Evolutionary conservation across 2,329 filamentous ascomycete species (phyloP).

Genomic region (Venturia aucupariae): DNA sequence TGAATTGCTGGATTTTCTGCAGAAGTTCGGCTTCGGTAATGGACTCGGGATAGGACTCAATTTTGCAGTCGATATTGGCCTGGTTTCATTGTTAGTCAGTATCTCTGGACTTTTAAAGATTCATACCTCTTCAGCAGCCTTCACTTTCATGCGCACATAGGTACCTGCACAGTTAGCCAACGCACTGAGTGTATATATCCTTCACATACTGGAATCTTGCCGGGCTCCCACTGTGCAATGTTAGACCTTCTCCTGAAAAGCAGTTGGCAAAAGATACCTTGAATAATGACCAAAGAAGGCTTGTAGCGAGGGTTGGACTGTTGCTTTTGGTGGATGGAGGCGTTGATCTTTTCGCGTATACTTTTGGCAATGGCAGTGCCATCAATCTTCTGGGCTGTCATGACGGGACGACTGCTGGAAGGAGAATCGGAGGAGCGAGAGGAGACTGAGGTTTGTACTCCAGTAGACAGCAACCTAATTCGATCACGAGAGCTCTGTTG

Average conservation of each 20-base stretch:
- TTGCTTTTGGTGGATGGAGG: slow-evolving; percentile 74
- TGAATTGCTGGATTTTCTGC: slow-evolving; percentile 69
- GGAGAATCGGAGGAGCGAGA: neutral
- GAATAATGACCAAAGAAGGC: slow-evolving; percentile 87
- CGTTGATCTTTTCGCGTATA: slow-evolving; percentile 74
- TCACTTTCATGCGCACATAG: slow-evolving; percentile 99
- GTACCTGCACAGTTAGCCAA: slow-evolving; percentile 49
- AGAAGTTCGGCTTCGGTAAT: slow-evolving; percentile 80
- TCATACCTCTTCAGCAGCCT: slow-evolving; percentile 79
- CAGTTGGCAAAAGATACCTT: slow-evolving; percentile 54
- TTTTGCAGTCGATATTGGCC: slow-evolving; percentile 82
- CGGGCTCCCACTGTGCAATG: slow-evolving; percentile 67
- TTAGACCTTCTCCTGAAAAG: slow-evolving; percentile 1
- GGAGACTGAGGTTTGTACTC: neutral
- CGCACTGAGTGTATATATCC: neutral
- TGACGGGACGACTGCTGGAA: slow-evolving; percentile 46
- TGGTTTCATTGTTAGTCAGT: slow-evolving; percentile 28
- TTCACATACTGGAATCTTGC: slow-evolving; percentile 72
- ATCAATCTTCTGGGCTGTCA: slow-evolving; percentile 88
- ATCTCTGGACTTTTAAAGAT: neutral
- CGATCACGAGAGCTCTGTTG: slow-evolving; percentile 3
- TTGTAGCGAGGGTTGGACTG: slow-evolving; percentile 76
- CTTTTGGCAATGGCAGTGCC: slow-evolving; percentile 89
- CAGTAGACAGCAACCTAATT: neutral
- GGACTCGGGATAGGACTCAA: slow-evolving; percentile 73